These are phyloP conservation scores for Fusarium sp. DNA, from an alignment of 2,329 filamentous ascomycete genomes.

Conservation along the genomic window DNA sequence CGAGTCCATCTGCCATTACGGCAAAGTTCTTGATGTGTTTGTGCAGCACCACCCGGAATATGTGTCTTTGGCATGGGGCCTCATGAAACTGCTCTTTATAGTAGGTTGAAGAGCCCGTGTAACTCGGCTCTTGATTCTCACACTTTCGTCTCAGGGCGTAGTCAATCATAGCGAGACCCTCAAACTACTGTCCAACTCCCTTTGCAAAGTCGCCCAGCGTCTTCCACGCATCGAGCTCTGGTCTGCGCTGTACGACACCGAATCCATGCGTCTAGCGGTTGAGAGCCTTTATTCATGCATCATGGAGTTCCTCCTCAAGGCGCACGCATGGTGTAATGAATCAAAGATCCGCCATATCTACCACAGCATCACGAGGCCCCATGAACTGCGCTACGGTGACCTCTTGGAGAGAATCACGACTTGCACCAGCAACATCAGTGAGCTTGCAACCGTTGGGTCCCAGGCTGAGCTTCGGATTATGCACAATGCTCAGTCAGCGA, in stretches of 20 bases:
- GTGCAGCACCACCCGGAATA: slow-evolving; percentile 24
- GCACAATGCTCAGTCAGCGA: not conserved
- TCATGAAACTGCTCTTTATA: slow-evolving; percentile 15
- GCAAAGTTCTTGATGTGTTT: slow-evolving; percentile 9
- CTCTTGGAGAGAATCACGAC: not conserved
- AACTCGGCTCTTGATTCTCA: not conserved
- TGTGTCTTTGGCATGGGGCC: slow-evolving; percentile 14
- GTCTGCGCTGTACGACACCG: slow-evolving; percentile 3
- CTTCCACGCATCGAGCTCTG: not conserved
- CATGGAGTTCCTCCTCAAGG: slow-evolving; percentile 10
- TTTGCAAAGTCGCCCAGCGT: not conserved
- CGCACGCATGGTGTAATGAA: slow-evolving; percentile 13
- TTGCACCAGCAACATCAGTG: not conserved
- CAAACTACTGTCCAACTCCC: not conserved
- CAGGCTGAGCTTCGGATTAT: slow-evolving; percentile 11
- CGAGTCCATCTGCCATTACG: slow-evolving; percentile 11
- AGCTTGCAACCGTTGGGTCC: not conserved
- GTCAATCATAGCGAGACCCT: slow-evolving; percentile 5
- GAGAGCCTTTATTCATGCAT: slow-evolving; percentile 9
- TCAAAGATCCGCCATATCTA: slow-evolving; percentile 13
- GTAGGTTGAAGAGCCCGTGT: not conserved
- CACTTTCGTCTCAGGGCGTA: fast-evolving
- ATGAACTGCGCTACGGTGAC: not conserved
- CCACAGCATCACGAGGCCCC: slow-evolving; percentile 15
- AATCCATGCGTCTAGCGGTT: not conserved